Evolutionary conservation across 1,284 basidiomycete genomes (phyloP).

Genomic region (Cryptococcus amylolentus): DNA sequence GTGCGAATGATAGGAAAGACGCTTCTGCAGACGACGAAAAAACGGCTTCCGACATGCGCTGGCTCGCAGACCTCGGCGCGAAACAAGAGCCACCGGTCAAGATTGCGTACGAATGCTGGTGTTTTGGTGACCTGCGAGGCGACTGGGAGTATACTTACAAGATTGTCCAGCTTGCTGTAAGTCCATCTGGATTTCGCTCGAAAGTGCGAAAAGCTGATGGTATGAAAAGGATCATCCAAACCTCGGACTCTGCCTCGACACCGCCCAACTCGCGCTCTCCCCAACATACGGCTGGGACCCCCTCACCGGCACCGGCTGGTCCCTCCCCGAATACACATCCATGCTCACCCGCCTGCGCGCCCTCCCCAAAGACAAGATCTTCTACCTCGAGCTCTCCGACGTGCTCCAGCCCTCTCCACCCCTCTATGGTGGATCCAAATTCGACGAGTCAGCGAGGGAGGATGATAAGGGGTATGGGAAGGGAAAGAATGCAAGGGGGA

Average conservation of each 20-base stretch:
- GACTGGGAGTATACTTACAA: conserved; percentile 21
- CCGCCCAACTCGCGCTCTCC: conserved; percentile 15
- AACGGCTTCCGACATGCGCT: conserved; percentile 15
- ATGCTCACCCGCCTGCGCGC: conserved; percentile 9
- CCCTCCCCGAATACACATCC: conserved; percentile 4
- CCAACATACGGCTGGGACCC: conserved; percentile 17
- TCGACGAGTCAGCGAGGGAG: neutral
- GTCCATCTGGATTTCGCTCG: neutral
- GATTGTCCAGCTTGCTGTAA: conserved; percentile 15
- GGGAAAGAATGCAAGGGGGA: neutral
- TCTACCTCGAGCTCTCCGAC: conserved; percentile 21
- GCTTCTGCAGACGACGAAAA: conserved; percentile 9
- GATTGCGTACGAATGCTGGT: conserved; percentile 21
- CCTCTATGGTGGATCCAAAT: neutral
- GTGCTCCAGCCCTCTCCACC: conserved; percentile 12
- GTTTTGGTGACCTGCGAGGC: conserved; percentile 13
- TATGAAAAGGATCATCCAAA: conserved; percentile 14
- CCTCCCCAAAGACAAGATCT: conserved; percentile 17
- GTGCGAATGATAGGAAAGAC: conserved; percentile 20
- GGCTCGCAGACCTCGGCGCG: conserved; percentile 17
- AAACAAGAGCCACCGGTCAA: conserved; percentile 13
- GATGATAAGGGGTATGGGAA: neutral
- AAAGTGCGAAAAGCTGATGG: neutral
- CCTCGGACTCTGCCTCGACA: conserved; percentile 23
- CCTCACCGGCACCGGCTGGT: conserved; percentile 11